Percentiles rank a stretch among this genome's conserved stretches.
Conservation (phyloP, 2,329 filamentous ascomycete species). For the Aspergillus hiratsukae region DNA sequence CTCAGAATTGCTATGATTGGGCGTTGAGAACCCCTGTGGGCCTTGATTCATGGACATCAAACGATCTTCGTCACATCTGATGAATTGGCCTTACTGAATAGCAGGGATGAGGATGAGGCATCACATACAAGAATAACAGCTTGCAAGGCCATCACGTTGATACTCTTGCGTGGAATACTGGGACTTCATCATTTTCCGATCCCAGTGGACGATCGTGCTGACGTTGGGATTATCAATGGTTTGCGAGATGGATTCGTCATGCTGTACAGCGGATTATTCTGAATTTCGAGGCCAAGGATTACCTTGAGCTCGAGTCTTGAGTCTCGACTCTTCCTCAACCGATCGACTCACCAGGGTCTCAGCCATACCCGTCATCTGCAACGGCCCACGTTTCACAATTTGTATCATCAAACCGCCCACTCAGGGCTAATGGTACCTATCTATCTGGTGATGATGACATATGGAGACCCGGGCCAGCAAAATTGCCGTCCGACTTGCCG, state of each 20-base stretch:
- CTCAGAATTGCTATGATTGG: neutral
- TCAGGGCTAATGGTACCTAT: neutral
- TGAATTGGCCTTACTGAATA: neutral
- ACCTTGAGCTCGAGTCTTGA: neutral
- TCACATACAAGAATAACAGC: no score
- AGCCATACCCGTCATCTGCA: neutral
- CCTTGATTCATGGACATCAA: neutral
- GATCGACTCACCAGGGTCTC: neutral
- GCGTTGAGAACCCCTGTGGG: neutral
- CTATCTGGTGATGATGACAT: neutral
- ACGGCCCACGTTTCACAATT: neutral
- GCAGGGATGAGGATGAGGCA: neutral
- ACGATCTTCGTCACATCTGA: neutral
- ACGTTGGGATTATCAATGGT: neutral
- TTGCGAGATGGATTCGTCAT: no score
- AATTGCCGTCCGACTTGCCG: neutral
- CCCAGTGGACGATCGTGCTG: neutral
- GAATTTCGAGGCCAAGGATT: neutral
- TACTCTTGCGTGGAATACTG: no score
- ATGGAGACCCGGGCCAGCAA: neutral
- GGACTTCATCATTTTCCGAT: no score
- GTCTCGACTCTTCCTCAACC: neutral
- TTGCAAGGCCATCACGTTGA: no score
- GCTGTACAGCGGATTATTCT: neutral
- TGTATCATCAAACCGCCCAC: neutral